These are phyloP conservation scores for Sugiyamaella smithiae DNA, from an alignment of 805 yeast genomes.

Conservation along the genomic window DNA sequence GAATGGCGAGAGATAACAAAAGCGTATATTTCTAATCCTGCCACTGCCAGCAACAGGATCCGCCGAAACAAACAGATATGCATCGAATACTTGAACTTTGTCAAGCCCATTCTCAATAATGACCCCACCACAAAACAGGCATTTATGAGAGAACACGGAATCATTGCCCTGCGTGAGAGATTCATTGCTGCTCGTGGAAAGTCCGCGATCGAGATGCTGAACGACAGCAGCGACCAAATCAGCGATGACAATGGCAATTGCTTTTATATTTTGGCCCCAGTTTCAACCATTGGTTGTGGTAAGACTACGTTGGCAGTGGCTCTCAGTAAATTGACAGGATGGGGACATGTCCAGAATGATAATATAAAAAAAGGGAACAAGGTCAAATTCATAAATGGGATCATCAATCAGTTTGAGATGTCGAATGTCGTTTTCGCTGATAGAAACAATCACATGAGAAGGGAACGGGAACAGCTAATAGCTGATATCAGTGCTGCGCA, in stretches of 20 bases:
- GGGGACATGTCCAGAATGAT: conserved; percentile 84
- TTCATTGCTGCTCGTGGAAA: conserved; percentile 56
- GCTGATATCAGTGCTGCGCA: conserved; percentile 48
- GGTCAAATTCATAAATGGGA: conserved; percentile 25
- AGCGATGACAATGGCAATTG: conserved; percentile 2
- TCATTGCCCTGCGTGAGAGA: conserved; percentile 65
- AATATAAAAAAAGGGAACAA: conserved; percentile 33
- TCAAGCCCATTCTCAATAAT: conserved; percentile 49
- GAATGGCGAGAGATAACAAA: conserved; percentile 87
- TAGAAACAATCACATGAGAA: conserved; percentile 71
- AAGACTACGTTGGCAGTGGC: conserved; percentile 80
- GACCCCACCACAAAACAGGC: conserved; percentile 47
- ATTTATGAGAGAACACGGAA: conserved; percentile 61
- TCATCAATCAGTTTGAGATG: conserved; percentile 34
- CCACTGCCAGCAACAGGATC: conserved; percentile 16
- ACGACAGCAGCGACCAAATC: conserved; percentile 31
- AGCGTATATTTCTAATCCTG: conserved; percentile 37
- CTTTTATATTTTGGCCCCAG: conserved; percentile 64
- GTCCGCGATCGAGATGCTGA: conserved; percentile 48
- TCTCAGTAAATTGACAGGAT: conserved; percentile 53
- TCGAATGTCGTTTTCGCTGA: conserved; percentile 65
- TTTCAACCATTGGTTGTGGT: conserved; percentile 93
- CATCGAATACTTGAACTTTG: conserved; percentile 62
- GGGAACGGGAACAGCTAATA: conserved; percentile 69
- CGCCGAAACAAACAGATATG: conserved; percentile 31